Percentiles rank a stretch among this genome's conserved stretches.
phyloP scores from a whole-genome alignment of 192 early-diverging fungal species.

The Coemansia sp. region DNA sequence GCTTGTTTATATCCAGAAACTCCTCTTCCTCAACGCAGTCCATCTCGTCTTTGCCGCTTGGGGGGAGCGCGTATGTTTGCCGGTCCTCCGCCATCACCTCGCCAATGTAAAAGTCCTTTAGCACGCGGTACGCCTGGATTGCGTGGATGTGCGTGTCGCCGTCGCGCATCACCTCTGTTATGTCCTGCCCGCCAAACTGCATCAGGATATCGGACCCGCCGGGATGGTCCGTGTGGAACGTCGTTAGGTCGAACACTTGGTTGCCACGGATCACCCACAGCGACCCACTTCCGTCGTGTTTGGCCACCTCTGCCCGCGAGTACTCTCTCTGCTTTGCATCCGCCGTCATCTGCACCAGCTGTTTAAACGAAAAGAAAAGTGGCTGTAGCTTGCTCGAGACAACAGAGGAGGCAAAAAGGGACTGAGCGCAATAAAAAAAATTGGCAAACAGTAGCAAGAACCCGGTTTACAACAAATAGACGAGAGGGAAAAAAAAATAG shows the following conservation, averaged over 20 bases:
- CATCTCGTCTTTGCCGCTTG: constrained; percentile 58
- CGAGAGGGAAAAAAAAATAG: neutral
- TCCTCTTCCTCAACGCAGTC: constrained; percentile 56
- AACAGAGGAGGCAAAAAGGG: no score
- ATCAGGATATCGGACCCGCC: constrained; percentile 90
- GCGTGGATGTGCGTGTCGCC: constrained; percentile 76
- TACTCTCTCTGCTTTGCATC: constrained; percentile 54
- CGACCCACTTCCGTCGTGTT: constrained; percentile 70
- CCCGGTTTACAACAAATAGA: no score
- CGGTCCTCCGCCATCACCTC: constrained; percentile 56
- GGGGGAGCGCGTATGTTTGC: constrained; percentile 46
- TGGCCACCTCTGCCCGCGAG: constrained; percentile 69
- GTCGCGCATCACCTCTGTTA: constrained; percentile 82
- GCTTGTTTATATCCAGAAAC: constrained; percentile 82
- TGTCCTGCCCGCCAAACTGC: constrained; percentile 86
- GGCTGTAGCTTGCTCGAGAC: neutral
- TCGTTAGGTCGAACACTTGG: constrained; percentile 88
- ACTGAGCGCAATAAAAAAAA: no score
- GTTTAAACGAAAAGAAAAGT: neutral
- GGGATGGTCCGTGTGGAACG: constrained; percentile 90
- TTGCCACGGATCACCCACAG: constrained; percentile 83
- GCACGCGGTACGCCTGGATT: constrained; percentile 83
- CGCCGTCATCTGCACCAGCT: neutral
- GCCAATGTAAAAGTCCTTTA: constrained; percentile 85
- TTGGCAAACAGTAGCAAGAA: no score